Conservation (phyloP, 179 eudicot species). For the Kewa caespitosa region DNA sequence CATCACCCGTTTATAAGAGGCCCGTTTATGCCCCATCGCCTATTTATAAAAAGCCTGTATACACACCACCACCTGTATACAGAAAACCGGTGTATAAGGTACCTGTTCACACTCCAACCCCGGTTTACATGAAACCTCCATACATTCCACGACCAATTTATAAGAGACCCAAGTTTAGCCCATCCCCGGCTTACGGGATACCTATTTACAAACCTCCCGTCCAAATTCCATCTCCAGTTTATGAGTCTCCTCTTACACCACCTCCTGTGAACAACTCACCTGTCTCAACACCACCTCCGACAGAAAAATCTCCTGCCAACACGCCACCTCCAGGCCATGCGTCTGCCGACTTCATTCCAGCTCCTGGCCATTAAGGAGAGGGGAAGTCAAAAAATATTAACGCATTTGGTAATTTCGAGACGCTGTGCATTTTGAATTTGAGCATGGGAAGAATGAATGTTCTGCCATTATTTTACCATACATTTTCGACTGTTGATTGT, state of each 20-base stretch:
- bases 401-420: too few relatives aligned
- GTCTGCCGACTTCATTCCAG: slow-evolving; percentile 2
- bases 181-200: neutral
- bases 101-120: slow-evolving; percentile 7
- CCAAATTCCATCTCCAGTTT: neutral
- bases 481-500: too few relatives aligned
- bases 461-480: too few relatives aligned
- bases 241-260: slow-evolving; percentile 7
- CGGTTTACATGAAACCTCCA: slow-evolving; percentile 5
- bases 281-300: neutral
- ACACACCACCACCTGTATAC: neutral
- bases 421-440: too few relatives aligned
- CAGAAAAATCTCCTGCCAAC: neutral
- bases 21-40: slow-evolving; percentile 14
- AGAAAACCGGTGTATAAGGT: slow-evolving; percentile 1
- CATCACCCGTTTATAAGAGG: slow-evolving; percentile 4
- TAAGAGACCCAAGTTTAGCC: neutral
- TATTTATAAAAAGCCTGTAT: neutral
- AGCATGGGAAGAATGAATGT: too few relatives aligned
- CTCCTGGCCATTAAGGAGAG: slow-evolving; percentile 12
- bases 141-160: neutral
- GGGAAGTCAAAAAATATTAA: too few relatives aligned
- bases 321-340: slow-evolving; percentile 2
- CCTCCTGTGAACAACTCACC: neutral
- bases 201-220: neutral